Conservation (phyloP, 805 yeast genomes). For the Tetrapisispora phaffii region DNA sequence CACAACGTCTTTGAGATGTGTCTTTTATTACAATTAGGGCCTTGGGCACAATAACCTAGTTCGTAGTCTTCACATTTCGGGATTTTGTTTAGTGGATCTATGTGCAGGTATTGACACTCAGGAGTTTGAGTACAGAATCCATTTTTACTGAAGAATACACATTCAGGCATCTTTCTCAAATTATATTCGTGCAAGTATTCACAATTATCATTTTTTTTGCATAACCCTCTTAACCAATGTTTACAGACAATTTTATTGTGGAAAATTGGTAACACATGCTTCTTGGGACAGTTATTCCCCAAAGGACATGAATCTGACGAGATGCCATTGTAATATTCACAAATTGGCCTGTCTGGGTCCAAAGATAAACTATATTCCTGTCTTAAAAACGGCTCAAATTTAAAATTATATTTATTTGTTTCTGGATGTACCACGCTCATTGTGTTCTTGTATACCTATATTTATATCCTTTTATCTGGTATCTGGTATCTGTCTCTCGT, state of each 20-base stretch:
- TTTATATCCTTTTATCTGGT: too few species aligned
- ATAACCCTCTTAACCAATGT: constrained; percentile 95
- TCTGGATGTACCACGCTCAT: constrained; percentile 35
- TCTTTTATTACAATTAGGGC: constrained; percentile 73
- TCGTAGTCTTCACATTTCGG: constrained; percentile 80
- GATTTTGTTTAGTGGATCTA: constrained; percentile 80
- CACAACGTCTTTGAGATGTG: constrained; percentile 73
- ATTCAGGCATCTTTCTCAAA: constrained; percentile 91
- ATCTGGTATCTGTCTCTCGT: too few species aligned
- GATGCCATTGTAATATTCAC: constrained; percentile 47
- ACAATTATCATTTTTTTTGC: constrained; percentile 93
- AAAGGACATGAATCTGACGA: constrained; percentile 54
- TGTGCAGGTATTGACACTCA: constrained; percentile 86
- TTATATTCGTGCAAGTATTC: constrained; percentile 95
- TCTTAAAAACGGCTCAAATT: constrained; percentile 75
- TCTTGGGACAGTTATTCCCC: constrained; percentile 77
- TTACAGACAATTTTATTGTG: constrained; percentile 84
- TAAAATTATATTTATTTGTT: constrained; percentile 37
- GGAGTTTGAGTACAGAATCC: constrained; percentile 88
- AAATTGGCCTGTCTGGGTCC: constrained; percentile 83
- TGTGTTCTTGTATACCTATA: too few species aligned
- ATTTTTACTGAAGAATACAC: constrained; percentile 69
- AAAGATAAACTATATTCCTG: constrained; percentile 73
- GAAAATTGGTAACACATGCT: constrained; percentile 63
- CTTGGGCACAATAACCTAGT: constrained; percentile 85